phyloP scores from a whole-genome alignment of 1,139 yeast genomes.

The Saccharomycopsis crataegensis region DNA sequence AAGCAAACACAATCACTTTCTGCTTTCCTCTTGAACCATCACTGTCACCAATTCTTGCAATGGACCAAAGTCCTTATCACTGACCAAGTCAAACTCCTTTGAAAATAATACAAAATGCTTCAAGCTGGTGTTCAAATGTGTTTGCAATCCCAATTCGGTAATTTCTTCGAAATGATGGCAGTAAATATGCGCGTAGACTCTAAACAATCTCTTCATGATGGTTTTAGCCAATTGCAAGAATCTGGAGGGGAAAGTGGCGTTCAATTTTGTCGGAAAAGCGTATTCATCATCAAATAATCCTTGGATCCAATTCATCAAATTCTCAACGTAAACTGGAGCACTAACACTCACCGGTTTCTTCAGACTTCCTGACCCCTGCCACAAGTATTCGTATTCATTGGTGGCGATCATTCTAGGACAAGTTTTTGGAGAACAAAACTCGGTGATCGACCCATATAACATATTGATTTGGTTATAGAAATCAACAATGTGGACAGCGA shows the following conservation, averaged over 20 bases:
- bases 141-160: conserved; percentile 83
- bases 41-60: conserved; percentile 77
- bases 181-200: conserved; percentile 97
- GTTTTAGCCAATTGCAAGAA: conserved; percentile 70
- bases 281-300: conserved; percentile 81
- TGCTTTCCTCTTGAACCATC: conserved; percentile 31
- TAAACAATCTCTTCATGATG: conserved; percentile 79
- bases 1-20: background rate
- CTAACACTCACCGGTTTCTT: conserved; percentile 65
- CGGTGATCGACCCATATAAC: conserved; percentile 94
- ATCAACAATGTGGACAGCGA: conserved; percentile 87
- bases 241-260: conserved; percentile 73
- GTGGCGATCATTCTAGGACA: conserved; percentile 98
- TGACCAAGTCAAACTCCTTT: conserved; percentile 72
- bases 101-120: conserved; percentile 90
- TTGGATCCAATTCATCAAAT: conserved; percentile 92
- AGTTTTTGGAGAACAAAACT: conserved; percentile 85
- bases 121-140: conserved; percentile 87
- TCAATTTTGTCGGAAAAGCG: conserved; percentile 82
- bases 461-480: conserved; percentile 93
- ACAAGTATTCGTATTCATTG: conserved; percentile 88
- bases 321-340: conserved; percentile 92
- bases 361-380: conserved; percentile 63
- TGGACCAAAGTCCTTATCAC: conserved; percentile 85
- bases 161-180: conserved; percentile 97